Base-by-base conservation (phyloP, 2,329 filamentous ascomycete genomes). In the Juglanconis oblonga region DNA sequence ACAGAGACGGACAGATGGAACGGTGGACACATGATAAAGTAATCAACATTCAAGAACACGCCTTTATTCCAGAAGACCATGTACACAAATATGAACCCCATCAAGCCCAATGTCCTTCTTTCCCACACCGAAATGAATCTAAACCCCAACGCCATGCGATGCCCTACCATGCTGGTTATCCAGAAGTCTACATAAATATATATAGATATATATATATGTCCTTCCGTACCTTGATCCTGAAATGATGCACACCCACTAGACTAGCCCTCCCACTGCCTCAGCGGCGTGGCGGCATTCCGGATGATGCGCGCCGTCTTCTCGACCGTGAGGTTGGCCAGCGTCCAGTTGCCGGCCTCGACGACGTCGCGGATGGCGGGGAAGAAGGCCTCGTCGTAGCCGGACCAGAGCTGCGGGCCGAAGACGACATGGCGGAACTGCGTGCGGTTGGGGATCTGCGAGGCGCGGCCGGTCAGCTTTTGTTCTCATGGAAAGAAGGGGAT, bases 351-450 rank as follows among this genome's bases (percentile, higher is more conserved):
- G 4, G 80, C 82, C 63, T 90, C 85, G 45, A 97, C 79, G 8
- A 89, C 87, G 69, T 97, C 93, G 59, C 91, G 83, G 58, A 97
- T 89, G n/a, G 88, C 88, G 0, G 94, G 94, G 76, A 96, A 96
- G 63, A 85, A 85, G 0, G 84, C 83, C 58, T 84, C 83, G 36
- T 89, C 83, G 65, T 88, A 84, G 42, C 83, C 85, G 38, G 87
- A 87, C 88, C 91, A 93, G 3, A 85, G 78, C 69, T 91, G 85
- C 0, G 95, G 95, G 1, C 90, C 94, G 71, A 93, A 96, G 59
- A 99, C 77, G 69, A 96, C 83, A 74, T 97, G 95, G 74, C 96
- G 97, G 81, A 92, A 99, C 75, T 98, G 95, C 5, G 90, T 90
- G 65, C 94, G 87, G 67, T 91, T 91, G 44, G 91, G 90, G 4